Evolutionary conservation across 2,329 filamentous ascomycete species (phyloP).

Genomic region (Hypoxylon sp.): DNA sequence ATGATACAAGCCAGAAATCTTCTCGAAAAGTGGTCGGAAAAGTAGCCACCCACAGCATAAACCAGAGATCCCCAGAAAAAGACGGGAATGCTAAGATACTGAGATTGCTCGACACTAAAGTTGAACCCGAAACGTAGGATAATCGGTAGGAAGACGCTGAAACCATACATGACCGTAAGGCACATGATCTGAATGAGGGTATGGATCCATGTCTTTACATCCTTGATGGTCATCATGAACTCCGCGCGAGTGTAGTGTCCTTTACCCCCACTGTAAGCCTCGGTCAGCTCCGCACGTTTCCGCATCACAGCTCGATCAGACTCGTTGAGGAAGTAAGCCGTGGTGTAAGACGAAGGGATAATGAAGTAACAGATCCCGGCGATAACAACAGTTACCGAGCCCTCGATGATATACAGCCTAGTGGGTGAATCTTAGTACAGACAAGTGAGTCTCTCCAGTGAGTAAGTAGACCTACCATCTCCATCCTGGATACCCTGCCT

Average conservation of each 20-base stretch:
- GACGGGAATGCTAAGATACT: constrained; percentile 45
- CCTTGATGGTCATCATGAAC: constrained; percentile 42
- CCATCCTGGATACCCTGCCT: constrained; percentile 44
- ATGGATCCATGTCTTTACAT: constrained; percentile 45
- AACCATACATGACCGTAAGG: constrained; percentile 43
- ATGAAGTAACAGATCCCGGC: constrained; percentile 38
- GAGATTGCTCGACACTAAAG: constrained; percentile 44
- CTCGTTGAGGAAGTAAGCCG: constrained; percentile 45
- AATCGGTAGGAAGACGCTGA: constrained; percentile 46
- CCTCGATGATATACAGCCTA: constrained; percentile 46
- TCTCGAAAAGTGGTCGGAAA: constrained; percentile 39
- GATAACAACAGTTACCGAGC: constrained; percentile 36
- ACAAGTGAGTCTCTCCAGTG: not conserved
- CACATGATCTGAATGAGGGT: constrained; percentile 44
- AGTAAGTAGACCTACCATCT: constrained; percentile 34
- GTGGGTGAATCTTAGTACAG: constrained; percentile 2
- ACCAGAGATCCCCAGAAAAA: constrained; percentile 45
- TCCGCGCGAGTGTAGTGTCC: constrained; percentile 43
- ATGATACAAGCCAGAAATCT: constrained; percentile 41
- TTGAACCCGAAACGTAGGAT: constrained; percentile 45
- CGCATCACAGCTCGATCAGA: constrained; percentile 46
- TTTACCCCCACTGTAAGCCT: constrained; percentile 43
- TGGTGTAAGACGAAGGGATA: constrained; percentile 44
- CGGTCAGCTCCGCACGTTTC: constrained; percentile 43
- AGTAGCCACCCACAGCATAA: constrained; percentile 36